Evolutionary conservation across 2,329 filamentous ascomycete species (phyloP), one percentile per base, ranked within the genome.

Genomic region (Pseudocercospora crystallina): DNA sequence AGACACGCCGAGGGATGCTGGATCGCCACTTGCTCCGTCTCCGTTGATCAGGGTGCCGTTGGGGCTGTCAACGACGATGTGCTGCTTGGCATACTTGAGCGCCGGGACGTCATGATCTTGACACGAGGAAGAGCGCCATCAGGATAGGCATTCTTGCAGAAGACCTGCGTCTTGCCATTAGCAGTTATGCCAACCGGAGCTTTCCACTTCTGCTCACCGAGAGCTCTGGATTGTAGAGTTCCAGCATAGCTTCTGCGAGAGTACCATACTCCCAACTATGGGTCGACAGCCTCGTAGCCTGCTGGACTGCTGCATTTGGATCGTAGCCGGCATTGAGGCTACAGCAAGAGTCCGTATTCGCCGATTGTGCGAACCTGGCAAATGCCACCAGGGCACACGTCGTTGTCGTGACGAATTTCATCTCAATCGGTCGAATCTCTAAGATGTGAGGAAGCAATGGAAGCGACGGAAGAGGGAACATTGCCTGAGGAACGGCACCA

Each of bases 1-100:
- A 12, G 71, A 64, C 12, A 77, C 70, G 12, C 74, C 72, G 7
- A 79, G 64, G 3, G 74, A 70, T n/a, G 73, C 72, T 2, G 76
- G 73, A 51, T 79, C 76, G 14, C 71, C 68, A 17, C 71, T 68
- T 8, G 72, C 65, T 13, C 49, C 59, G 58, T 69, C 69, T 33
- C 69, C 67, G 10, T 66, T 69, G 8, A 65, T 63, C 12, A 70
- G 65, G 2, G 73, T 57, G 2, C 65, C 67, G 9, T 56, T 42
- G n/a, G n/a, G n/a, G n/a, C n/a, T n/a, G 13, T 54, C 57, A 30
- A 69, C 56, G 56, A 72, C 75, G 5, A 58, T 50, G 36, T 74
- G 49, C n/a, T 66, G 65, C 12, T 55, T 39, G 1, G 66, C 62
- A 10, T 65, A 54, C n/a, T 59, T 48, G 0, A 65, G 40, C 7